Evolutionary conservation across 352 stramenopile genomes (phyloP).

Genomic region (Aphanomyces astaci): DNA sequence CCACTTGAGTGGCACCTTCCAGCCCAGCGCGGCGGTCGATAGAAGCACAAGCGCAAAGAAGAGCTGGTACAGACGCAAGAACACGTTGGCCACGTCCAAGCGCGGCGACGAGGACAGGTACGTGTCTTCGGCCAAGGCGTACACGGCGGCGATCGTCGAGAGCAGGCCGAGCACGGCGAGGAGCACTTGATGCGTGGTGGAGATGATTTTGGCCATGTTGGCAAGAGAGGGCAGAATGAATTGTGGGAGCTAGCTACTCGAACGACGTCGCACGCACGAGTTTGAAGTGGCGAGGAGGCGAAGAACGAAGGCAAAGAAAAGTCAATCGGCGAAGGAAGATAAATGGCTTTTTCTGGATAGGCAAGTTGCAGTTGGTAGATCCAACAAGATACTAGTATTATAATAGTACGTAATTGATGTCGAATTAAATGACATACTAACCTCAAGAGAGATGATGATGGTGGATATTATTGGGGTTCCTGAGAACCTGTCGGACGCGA

Average conservation of each 20-base stretch:
- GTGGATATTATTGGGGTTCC: no score
- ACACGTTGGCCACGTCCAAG: conserved; percentile 23
- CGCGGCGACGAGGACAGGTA: conserved; percentile 11
- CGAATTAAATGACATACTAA: no score
- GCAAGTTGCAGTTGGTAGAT: background rate
- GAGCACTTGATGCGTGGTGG: conserved; percentile 15
- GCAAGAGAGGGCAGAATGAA: conserved; percentile 4
- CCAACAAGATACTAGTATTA: background rate
- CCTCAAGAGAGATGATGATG: no score
- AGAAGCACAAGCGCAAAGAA: conserved; percentile 20
- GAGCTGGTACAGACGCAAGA: conserved; percentile 20
- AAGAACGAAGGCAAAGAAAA: background rate
- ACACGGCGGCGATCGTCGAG: conserved; percentile 20
- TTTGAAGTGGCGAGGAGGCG: background rate
- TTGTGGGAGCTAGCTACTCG: background rate
- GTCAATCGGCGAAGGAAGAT: background rate
- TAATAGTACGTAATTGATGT: no score
- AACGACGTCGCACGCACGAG: background rate
- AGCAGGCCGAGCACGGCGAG: conserved; percentile 16
- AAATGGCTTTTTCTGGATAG: background rate
- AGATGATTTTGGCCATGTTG: conserved; percentile 3
- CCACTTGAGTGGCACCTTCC: conserved; percentile 22
- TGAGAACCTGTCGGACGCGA: background rate
- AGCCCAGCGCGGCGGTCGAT: conserved; percentile 20
- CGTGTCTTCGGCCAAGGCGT: conserved; percentile 19